Evolutionary conservation across 2,329 filamentous ascomycete genomes (phyloP), one percentile per base, ranked within the genome.

Genomic region (Fusarium sp.): DNA sequence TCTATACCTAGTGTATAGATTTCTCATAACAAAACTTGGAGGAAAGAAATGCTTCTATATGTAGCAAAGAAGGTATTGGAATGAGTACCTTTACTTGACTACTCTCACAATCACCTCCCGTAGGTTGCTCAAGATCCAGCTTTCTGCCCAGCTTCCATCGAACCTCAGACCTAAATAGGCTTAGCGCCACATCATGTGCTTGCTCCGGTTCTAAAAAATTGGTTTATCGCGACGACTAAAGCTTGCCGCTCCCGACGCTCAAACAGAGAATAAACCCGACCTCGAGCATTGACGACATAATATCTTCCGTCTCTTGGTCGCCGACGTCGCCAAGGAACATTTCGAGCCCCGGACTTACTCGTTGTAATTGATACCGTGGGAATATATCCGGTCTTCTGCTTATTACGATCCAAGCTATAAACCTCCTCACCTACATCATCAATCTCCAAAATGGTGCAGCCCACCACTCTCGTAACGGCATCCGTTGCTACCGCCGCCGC

Each of bases 401-500:
- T 62, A 49, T 61, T 69, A 44, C 51, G 54, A 61, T 59, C 67
- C 45, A 54, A 70, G 35, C 52, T 52, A 24, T 24, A 62, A 33
- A 28, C 48, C 65, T 69, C 66, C 65, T 51, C 59, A 69, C 41
- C 59, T 70, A 64, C 67, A 64, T 58, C 66, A 52, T 66, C 47
- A 64, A 52, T 63, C 42, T 66, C 70, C 70, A 78, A 74, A 72
- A 85, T 85, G 84, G 83, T 88, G 73, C 86, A 88, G 81, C 83
- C 86, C 71, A 85, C 84, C 73, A 89, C 86, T 74, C 80, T 91
- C 80, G 87, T 89, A 82, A 90, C 89, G 81, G 88, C 89, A 81
- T 89, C 89, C 65, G 87, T 90, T 79, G 89, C 89, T 79, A 90
- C 89, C 56, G 83, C 88, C 75, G 89, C 89, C 65, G 89, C 89